phyloP scores from a whole-genome alignment of 768 basidiomycete species.

The Psilocybe cubensis region DNA sequence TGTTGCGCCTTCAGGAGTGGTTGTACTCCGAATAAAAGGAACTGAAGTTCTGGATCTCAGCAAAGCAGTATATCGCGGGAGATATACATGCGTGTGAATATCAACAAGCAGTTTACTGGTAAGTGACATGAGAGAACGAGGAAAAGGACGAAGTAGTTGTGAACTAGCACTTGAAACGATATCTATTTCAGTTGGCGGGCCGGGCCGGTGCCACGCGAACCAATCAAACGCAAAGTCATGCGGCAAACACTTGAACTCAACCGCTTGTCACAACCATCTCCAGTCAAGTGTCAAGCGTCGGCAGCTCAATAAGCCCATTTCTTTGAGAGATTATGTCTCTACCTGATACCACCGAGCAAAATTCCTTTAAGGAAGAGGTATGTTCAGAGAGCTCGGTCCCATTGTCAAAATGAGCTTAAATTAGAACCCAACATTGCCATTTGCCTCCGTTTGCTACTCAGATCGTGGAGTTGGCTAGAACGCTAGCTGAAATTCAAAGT shows the following conservation, averaged over 20 bases:
- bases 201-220: not conserved
- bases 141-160: not conserved
- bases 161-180: not conserved
- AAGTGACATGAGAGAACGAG: constrained; percentile 17
- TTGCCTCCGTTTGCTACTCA: constrained; percentile 2
- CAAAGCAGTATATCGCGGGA: constrained; percentile 76
- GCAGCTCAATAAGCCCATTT: not conserved
- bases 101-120: constrained; percentile 61
- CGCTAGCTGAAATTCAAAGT: constrained; percentile 18
- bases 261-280: not conserved
- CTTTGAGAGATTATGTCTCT: constrained; percentile 11
- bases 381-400: too few species aligned
- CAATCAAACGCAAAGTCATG: constrained; percentile 24
- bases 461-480: constrained; percentile 21
- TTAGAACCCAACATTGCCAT: too few species aligned
- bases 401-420: too few species aligned
- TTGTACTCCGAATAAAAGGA: constrained; percentile 64
- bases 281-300: not conserved
- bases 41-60: constrained; percentile 65
- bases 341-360: not conserved
- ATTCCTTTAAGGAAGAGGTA: constrained; percentile 25
- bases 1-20: constrained; percentile 43
- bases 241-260: not conserved
- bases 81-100: constrained; percentile 86
- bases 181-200: not conserved